phyloP scores from a whole-genome alignment of 805 yeast genomes.

The Metschnikowia hibisci region DNA sequence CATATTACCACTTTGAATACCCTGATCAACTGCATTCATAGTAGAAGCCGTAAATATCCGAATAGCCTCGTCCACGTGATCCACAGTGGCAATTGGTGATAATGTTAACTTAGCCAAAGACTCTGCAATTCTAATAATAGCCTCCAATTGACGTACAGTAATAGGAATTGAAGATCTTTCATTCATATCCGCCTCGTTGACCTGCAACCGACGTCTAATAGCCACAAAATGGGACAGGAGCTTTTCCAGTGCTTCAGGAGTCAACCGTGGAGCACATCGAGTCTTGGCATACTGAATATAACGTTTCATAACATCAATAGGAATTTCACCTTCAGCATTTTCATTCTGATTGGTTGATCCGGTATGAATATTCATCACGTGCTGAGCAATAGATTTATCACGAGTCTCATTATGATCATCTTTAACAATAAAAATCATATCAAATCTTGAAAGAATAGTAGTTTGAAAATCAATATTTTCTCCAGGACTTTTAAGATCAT shows the following conservation, averaged over 20 bases:
- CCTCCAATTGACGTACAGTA: constrained; percentile 96
- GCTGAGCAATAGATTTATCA: constrained; percentile 88
- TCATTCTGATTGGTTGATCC: constrained; percentile 48
- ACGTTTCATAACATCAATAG: constrained; percentile 85
- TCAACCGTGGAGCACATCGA: constrained; percentile 88
- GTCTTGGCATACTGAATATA: constrained; percentile 87
- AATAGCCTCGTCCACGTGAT: constrained; percentile 94
- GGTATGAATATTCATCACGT: constrained; percentile 92
- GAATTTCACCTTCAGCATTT: constrained; percentile 72
- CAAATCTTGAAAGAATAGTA: constrained; percentile 94
- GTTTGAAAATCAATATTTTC: constrained; percentile 98
- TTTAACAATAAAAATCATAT: constrained; percentile 95
- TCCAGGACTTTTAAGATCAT: constrained; percentile 93
- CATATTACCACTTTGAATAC: constrained; percentile 42
- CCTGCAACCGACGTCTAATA: constrained; percentile 77
- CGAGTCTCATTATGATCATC: constrained; percentile 87
- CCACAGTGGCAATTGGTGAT: constrained; percentile 77
- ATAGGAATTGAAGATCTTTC: constrained; percentile 95
- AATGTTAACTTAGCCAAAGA: constrained; percentile 83
- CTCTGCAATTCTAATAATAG: constrained; percentile 93
- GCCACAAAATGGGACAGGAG: constrained; percentile 89
- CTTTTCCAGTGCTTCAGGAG: constrained; percentile 85
- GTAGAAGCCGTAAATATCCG: constrained; percentile 94
- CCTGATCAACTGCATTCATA: constrained; percentile 86
- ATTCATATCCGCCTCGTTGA: constrained; percentile 73